Conservation (phyloP, 2,329 filamentous ascomycete species). For the Niveomyces coronatus region DNA sequence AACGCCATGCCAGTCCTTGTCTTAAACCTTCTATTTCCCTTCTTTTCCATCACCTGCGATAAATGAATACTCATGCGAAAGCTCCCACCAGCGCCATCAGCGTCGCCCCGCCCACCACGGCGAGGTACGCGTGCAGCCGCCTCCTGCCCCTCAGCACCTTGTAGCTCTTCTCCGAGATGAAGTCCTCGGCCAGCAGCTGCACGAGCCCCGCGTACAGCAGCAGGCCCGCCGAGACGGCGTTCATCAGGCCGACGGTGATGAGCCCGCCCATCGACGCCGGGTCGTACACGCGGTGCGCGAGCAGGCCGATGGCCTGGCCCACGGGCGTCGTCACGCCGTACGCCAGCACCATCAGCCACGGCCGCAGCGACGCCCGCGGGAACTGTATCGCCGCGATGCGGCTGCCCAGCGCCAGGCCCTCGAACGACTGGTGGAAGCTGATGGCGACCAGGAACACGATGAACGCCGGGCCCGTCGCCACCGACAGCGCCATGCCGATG, state of each 20-base stretch:
- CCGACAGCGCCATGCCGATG: conserved; percentile 78
- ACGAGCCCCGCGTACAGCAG: conserved; percentile 75
- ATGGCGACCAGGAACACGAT: conserved; percentile 72
- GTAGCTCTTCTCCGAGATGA: conserved; percentile 67
- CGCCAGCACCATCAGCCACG: conserved; percentile 73
- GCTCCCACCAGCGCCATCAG: conserved; percentile 65
- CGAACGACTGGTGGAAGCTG: conserved; percentile 79
- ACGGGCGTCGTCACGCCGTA: conserved; percentile 71
- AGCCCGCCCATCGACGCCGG: conserved; percentile 66
- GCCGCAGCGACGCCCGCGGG: conserved; percentile 58
- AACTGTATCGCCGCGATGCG: conserved; percentile 80
- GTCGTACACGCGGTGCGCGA: conserved; percentile 71
- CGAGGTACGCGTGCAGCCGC: conserved; percentile 50
- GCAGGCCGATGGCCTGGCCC: conserved; percentile 71
- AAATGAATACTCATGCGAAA: conserved; percentile 43
- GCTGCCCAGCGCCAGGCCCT: conserved; percentile 75
- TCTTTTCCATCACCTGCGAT: neutral
- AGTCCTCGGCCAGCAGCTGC: conserved; percentile 77
- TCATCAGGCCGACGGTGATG: conserved; percentile 78
- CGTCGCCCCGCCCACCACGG: conserved; percentile 53
- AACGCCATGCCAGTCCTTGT: conserved; percentile 5
- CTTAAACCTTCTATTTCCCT: neutral
- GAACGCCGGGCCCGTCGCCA: conserved; percentile 70
- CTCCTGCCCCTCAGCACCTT: conserved; percentile 50
- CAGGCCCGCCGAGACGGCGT: conserved; percentile 72